Evolutionary conservation across 768 basidiomycete species (phyloP), one percentile per base, ranked within the genome.

Genomic region (Coprinellus micaceus): DNA sequence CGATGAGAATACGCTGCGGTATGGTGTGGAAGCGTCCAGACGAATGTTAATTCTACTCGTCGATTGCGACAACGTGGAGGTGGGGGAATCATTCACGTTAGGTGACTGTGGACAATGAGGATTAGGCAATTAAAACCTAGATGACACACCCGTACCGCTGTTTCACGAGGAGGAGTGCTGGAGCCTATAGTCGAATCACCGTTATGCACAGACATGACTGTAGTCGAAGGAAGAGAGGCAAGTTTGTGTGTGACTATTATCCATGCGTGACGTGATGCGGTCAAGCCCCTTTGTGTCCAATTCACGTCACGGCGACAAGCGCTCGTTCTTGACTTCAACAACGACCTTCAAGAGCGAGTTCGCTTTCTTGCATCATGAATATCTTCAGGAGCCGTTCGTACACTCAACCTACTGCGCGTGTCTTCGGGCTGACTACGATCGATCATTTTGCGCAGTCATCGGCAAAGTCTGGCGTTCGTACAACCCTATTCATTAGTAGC

Each of bases 391-490:
- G 81, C 69, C 71, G 91, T 92, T 61, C 70, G 90, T 80, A 43
- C 26, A 44, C 29, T 50, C 26, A 43, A 46, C 56, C 36, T 28
- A 21, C 44, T 53, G 37, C 44, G 11, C 52, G 26, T 5, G 11
- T 37, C 2, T 19, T 22, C 22, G 22, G 40, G 26, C 25, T 33
- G n/a, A 29, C 57, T 54, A 37, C 40, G 54, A 49, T 33, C 17
- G 36, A 51, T 61, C 30, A 43, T 53, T 60, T n/a, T 25, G 56
- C 52, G 49, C 61, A 95, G 94, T 96, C 36, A 80, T 94, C 58
- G 88, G 91, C 61, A 92, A 86, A 82, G 93, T 97, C 70, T 95
- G 93, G 93, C 91, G 94, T 95, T 71, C 71, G 93, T 84, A 17
- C 59, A 39, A 61, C 52, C 47, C 54, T 44, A 57, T 43, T 17